Conservation (phyloP, 1,284 basidiomycete species). For the Ganoderma resinaceum region DNA sequence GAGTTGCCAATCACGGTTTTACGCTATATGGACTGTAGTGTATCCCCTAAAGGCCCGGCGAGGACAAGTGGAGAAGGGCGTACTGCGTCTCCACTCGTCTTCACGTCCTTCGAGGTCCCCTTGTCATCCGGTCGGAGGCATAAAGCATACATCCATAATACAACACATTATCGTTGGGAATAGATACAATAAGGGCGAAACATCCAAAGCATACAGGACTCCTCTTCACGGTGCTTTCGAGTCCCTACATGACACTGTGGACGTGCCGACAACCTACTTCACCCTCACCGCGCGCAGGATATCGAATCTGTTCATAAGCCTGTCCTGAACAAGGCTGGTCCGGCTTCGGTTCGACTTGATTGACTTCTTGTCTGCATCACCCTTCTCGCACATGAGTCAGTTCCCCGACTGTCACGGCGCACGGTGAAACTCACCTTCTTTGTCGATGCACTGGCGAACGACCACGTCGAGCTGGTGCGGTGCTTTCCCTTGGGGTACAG, state of each 20-base stretch:
- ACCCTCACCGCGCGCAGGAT: background rate
- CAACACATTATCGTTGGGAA: background rate
- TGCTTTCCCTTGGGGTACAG: background rate
- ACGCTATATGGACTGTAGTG: no score
- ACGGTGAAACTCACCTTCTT: background rate
- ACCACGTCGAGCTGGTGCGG: background rate
- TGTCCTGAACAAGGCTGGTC: background rate
- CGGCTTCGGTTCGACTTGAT: background rate
- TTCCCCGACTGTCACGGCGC: background rate
- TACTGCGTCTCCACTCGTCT: background rate
- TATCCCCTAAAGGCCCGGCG: no score
- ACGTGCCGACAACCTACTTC: background rate
- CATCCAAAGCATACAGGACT: no score
- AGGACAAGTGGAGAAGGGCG: no score
- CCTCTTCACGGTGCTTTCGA: no score
- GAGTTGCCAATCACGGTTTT: no score
- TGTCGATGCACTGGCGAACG: background rate
- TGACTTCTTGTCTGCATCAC: background rate
- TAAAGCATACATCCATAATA: background rate
- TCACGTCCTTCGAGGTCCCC: background rate
- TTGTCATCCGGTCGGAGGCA: no score
- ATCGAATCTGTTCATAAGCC: background rate
- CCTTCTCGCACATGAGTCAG: background rate
- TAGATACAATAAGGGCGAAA: no score
- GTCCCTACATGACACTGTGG: background rate